Percentiles rank a stretch among this genome's conserved stretches.
phyloP scores from a whole-genome alignment of 202 grass and related monocot species.

The Elaeis oleifera region DNA sequence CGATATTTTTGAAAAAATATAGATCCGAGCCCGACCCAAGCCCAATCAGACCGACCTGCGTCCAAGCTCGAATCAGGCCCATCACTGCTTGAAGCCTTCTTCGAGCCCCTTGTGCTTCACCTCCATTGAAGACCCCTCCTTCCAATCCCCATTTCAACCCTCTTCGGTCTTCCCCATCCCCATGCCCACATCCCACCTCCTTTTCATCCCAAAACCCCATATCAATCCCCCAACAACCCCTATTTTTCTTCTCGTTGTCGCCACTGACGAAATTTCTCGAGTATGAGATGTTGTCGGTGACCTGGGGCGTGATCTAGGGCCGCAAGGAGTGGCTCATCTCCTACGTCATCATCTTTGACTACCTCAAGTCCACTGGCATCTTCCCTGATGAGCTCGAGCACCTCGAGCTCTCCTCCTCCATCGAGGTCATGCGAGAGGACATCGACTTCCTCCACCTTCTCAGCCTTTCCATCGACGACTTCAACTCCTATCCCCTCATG shows the following conservation, averaged over 20 bases:
- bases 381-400: conserved; percentile 66
- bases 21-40: too few relatives aligned
- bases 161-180: too few relatives aligned
- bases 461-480: conserved; percentile 77
- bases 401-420: conserved; percentile 81
- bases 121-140: too few relatives aligned
- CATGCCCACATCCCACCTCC: too few relatives aligned
- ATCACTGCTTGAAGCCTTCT: too few relatives aligned
- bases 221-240: not conserved
- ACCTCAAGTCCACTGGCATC: conserved; percentile 72
- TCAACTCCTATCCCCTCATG: conserved; percentile 71
- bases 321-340: conserved; percentile 84
- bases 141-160: too few relatives aligned
- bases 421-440: conserved; percentile 84
- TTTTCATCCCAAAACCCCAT: too few relatives aligned
- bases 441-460: conserved; percentile 89
- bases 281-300: conserved; percentile 88
- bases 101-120: too few relatives aligned
- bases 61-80: too few relatives aligned
- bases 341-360: conserved; percentile 74
- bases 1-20: too few relatives aligned
- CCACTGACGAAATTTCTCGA: conserved; percentile 36
- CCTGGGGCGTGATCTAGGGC: conserved; percentile 85
- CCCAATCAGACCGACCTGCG: too few relatives aligned
- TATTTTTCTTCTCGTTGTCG: not conserved